Percentiles rank a stretch among this genome's conserved stretches.
Conservation (phyloP, 306 rosid species). For the Lathyrus aphaca region DNA sequence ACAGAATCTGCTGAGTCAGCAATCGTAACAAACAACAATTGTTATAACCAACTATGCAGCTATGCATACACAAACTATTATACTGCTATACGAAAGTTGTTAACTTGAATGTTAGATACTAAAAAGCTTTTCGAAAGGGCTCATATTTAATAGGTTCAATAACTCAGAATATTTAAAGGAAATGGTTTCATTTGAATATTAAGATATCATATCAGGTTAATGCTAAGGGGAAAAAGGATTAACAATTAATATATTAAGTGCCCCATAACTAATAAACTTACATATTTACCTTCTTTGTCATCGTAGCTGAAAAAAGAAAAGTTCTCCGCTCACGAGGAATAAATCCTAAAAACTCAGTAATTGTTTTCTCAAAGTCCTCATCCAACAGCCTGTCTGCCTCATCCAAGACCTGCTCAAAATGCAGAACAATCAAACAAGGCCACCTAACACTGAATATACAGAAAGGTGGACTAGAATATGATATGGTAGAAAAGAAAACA, state of each 20-base stretch:
- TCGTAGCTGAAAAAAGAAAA: slow-evolving; percentile 90
- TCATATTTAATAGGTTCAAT: neutral
- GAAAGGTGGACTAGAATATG: slow-evolving; percentile 5
- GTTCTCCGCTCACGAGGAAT: slow-evolving; percentile 84
- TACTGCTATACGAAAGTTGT: neutral
- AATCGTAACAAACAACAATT: neutral
- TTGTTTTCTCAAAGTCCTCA: slow-evolving; percentile 79
- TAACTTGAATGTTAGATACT: neutral
- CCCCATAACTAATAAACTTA: neutral
- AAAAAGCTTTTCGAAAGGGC: neutral
- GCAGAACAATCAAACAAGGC: slow-evolving; percentile 36
- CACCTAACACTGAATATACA: neutral
- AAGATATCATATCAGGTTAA: neutral
- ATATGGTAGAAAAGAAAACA: slow-evolving; percentile 4
- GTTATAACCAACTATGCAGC: neutral
- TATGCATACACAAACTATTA: neutral
- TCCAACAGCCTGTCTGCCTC: slow-evolving; percentile 90
- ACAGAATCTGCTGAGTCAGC: neutral
- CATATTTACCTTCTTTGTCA: slow-evolving; percentile 81
- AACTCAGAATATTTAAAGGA: neutral
- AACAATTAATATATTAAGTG: neutral
- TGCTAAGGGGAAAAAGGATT: slow-evolving; percentile 16
- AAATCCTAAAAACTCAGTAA: slow-evolving; percentile 68
- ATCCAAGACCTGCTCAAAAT: slow-evolving; percentile 75
- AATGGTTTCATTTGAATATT: slow-evolving; percentile 20